phyloP scores from a whole-genome alignment of 306 rosid species.

The Quercus cerris region DNA sequence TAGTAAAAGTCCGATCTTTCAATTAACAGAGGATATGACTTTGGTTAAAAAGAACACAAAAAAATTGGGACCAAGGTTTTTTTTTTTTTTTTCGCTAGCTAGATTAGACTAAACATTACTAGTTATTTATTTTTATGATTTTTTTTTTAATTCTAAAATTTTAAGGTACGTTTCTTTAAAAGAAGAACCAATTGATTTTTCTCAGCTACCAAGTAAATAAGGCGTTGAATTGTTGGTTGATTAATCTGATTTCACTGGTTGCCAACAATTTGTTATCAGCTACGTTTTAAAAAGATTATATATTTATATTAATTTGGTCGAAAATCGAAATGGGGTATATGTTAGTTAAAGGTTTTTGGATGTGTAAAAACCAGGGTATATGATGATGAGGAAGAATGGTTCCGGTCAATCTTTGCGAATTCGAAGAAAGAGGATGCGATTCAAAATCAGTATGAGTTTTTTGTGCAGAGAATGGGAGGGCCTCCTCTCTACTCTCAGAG shows the following conservation, averaged over 20 bases:
- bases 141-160: background rate
- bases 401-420: conserved; percentile 60
- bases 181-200: background rate
- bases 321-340: background rate
- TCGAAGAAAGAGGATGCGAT: conserved; percentile 72
- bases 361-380: conserved; percentile 48
- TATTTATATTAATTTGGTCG: background rate
- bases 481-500: conserved; percentile 79
- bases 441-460: conserved; percentile 80
- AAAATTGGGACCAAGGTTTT: too few relatives aligned
- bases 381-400: conserved; percentile 82
- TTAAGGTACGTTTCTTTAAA: background rate
- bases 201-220: background rate
- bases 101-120: background rate
- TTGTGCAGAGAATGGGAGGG: conserved; percentile 88
- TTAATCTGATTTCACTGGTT: background rate
- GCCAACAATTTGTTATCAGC: too few relatives aligned
- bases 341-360: background rate
- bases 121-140: background rate
- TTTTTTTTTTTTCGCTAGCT: background rate
- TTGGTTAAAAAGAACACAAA: too few relatives aligned
- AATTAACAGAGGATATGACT: too few relatives aligned
- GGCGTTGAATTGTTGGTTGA: background rate
- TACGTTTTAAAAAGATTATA: background rate
- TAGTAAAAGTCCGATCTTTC: too few relatives aligned